Conservation (phyloP, 2,329 filamentous ascomycete genomes). For the Aspergillus transmontanensis region DNA sequence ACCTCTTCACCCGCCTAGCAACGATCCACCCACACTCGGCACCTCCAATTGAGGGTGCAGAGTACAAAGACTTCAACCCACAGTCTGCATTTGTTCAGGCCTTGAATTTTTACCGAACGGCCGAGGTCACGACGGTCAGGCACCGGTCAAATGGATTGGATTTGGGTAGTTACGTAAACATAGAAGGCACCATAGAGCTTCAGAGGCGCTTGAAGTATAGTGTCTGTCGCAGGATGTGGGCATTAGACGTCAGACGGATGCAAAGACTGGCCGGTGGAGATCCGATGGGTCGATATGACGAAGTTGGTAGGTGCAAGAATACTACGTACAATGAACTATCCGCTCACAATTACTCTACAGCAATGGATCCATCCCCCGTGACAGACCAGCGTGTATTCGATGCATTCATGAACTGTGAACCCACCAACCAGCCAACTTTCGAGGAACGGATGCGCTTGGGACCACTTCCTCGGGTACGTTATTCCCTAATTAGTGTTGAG, state of each 20-base stretch:
- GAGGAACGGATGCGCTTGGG: conserved; percentile 43
- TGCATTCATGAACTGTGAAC: conserved; percentile 46
- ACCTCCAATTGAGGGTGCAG: conserved; percentile 41
- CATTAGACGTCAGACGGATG: conserved; percentile 44
- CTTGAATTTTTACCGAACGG: conserved; percentile 44
- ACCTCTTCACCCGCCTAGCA: conserved; percentile 50
- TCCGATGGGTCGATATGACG: conserved; percentile 36
- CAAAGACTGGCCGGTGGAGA: conserved; percentile 44
- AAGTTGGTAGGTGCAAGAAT: conserved; percentile 36
- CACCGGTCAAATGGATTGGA: conserved; percentile 43
- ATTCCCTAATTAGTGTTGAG: background rate
- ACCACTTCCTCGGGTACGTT: conserved; percentile 40
- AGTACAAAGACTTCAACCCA: conserved; percentile 46
- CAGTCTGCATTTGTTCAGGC: conserved; percentile 43
- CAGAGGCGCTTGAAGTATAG: conserved; percentile 42
- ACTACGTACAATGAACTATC: background rate
- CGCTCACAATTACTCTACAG: conserved; percentile 24
- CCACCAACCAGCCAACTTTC: conserved; percentile 34
- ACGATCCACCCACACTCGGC: conserved; percentile 49
- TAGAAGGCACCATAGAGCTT: conserved; percentile 46
- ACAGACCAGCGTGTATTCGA: conserved; percentile 41
- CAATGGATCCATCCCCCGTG: conserved; percentile 29
- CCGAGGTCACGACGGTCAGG: conserved; percentile 39
- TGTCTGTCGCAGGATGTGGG: conserved; percentile 46
- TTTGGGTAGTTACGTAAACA: conserved; percentile 47